Evolutionary conservation across 2,329 filamentous ascomycete species (phyloP).

Genomic region (Paracoccidioides lutzii): DNA sequence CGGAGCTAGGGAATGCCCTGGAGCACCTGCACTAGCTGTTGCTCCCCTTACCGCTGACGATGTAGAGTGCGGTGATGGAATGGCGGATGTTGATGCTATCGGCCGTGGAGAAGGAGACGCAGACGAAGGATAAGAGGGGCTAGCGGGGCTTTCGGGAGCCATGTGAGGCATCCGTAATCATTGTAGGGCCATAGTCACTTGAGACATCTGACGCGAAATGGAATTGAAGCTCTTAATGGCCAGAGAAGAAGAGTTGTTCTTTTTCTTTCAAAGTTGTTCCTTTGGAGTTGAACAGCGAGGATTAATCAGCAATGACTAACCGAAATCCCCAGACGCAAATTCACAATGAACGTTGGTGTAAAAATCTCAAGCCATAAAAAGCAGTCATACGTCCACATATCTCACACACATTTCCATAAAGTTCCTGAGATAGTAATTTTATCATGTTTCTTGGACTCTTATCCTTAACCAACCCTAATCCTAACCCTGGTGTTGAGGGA

Average conservation of each 20-base stretch:
- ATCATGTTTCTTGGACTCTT: too few species aligned
- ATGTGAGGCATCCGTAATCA: constrained; percentile 3
- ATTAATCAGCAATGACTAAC: background rate
- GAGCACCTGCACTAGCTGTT: background rate
- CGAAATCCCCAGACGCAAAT: background rate
- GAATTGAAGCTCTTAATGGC: background rate
- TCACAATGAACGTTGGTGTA: too few species aligned
- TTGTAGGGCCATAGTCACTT: constrained; percentile 2
- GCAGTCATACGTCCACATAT: too few species aligned
- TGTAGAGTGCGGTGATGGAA: background rate
- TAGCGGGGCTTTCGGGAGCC: background rate
- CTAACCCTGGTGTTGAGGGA: too few species aligned
- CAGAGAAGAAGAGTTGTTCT: background rate
- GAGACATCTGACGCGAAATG: background rate
- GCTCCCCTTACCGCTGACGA: background rate
- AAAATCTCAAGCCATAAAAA: too few species aligned
- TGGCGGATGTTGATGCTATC: background rate
- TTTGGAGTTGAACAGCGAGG: background rate
- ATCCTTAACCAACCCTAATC: too few species aligned
- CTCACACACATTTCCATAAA: too few species aligned
- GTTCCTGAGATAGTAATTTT: too few species aligned
- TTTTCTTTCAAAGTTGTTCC: too few species aligned
- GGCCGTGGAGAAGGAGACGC: background rate
- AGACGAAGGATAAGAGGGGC: background rate
- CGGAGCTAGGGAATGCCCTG: constrained; percentile 18